A percentile compares a stretch with the other conserved stretches of the same genome.
Conservation (phyloP, 305 asterid species). For the Fraxinus velutina region DNA sequence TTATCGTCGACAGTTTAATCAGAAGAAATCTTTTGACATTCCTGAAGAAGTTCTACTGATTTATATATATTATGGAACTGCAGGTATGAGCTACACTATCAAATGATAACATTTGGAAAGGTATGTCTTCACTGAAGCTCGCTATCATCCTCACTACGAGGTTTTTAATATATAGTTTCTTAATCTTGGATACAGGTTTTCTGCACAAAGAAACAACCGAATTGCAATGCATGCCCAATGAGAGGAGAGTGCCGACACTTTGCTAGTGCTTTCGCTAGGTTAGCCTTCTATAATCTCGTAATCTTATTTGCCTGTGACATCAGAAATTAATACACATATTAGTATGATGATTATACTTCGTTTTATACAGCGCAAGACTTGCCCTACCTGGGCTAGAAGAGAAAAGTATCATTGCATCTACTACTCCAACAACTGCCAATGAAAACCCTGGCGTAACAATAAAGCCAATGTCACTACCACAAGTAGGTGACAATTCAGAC, state of each 20-base stretch:
- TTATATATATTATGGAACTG: slow-evolving; percentile 27
- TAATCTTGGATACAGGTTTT: slow-evolving; percentile 56
- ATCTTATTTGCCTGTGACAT: neutral
- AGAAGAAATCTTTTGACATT: slow-evolving; percentile 16
- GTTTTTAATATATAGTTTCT: slow-evolving; percentile 11
- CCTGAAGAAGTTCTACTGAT: slow-evolving; percentile 28
- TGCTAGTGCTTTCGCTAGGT: slow-evolving; percentile 97
- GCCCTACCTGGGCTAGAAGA: slow-evolving; percentile 78
- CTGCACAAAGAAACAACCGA: slow-evolving; percentile 94
- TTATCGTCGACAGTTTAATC: neutral
- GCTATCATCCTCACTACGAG: slow-evolving; percentile 8
- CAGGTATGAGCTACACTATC: slow-evolving; percentile 97
- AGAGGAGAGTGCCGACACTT: slow-evolving; percentile 91
- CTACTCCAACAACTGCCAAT: slow-evolving; percentile 33
- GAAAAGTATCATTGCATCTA: slow-evolving; percentile 46
- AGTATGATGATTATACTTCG: slow-evolving; percentile 11
- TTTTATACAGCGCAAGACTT: slow-evolving; percentile 67
- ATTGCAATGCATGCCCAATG: slow-evolving; percentile 97
- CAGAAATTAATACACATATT: neutral
- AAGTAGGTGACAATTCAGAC: slow-evolving; percentile 32
- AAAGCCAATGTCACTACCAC: slow-evolving; percentile 48
- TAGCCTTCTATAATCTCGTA: slow-evolving; percentile 24
- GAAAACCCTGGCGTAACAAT: slow-evolving; percentile 24
- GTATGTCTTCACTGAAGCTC: slow-evolving; percentile 34
- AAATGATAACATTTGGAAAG: slow-evolving; percentile 97